Base-by-base conservation (phyloP, 306 rosid species). In the Citrullus amarus region DNA sequence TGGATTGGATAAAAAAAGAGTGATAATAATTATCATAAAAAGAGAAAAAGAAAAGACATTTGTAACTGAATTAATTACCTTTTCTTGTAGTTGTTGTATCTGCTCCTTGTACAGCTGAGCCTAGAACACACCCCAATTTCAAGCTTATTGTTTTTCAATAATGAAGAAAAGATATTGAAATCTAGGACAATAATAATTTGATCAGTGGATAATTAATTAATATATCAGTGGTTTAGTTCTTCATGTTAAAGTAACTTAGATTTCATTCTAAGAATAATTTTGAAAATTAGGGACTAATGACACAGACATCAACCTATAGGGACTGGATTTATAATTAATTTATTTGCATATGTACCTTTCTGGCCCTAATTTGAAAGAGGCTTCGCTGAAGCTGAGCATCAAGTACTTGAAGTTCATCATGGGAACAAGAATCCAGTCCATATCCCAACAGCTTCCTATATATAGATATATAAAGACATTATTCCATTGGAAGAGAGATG, bases 371-470 rank as follows among this genome's bases (percentile, higher is more conserved):
- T 50, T 9, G 60, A 46, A 28, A 73, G 28, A 73, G 32, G 9
- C 78, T 73, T 30, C 30, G 60, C 13, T 73, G 60, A 32, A 73
- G 78, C 44, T 73, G 78, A 51, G 78, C 61, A 28, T 36, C 61
- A 28, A 73, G 16, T 4, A 50, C 30, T 28, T 73, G 14, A 73
- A 73, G 78, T 73, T 73, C 78, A 10, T 73, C 78, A 25, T 51
- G 78, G 11, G 78, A 51, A 51, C 61, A 73, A 25, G 44, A 28
- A 73, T 53, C 59, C 9, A 73, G 44, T 25, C 30, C 61, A 73
- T 73, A 53, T 17, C 78, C 78, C 62, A 73, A 30, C 38, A 73
- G 61, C 78, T 73, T 73, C 30, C 78, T 73, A 6, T 56, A 7
- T 13, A 12, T 32, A 32, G 6, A 30, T 6, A 62, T 13, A 36